A percentile compares a stretch with the other conserved stretches of the same genome.
Conservation (phyloP, 2,329 filamentous ascomycete species). For the Calonectria pseudoturangicola region DNA sequence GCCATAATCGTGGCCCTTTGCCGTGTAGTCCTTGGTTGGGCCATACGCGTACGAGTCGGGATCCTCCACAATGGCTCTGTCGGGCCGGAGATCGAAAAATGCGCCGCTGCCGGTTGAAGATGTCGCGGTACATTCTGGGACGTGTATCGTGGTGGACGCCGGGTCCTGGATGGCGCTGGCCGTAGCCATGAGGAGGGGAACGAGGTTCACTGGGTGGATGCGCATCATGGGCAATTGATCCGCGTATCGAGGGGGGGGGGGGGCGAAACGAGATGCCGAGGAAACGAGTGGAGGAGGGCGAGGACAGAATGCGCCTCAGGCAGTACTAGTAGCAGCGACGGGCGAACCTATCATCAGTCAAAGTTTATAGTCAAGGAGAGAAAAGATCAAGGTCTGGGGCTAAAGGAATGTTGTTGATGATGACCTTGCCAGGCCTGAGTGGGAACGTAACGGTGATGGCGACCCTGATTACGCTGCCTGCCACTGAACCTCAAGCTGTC, state of each 20-base stretch:
- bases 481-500: conserved; percentile 42
- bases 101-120: conserved; percentile 73
- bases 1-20: conserved; percentile 84
- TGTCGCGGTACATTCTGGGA: conserved; percentile 73
- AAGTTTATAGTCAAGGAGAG: conserved; percentile 21
- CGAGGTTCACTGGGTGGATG: conserved; percentile 53
- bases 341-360: conserved; percentile 31
- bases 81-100: conserved; percentile 76
- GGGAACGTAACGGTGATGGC: conserved; percentile 13
- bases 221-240: conserved; percentile 51
- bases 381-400: not conserved
- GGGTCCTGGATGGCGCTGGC: conserved; percentile 60
- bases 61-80: conserved; percentile 67
- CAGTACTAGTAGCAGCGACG: conserved; percentile 18
- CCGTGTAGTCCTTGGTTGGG: conserved; percentile 73
- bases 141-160: conserved; percentile 64
- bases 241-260: conserved; percentile 13
- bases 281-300: conserved; percentile 12
- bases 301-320: conserved; percentile 36
- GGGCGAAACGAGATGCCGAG: not conserved
- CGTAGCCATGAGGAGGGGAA: conserved; percentile 61
- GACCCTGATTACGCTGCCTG: conserved; percentile 35
- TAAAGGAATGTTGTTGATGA: conserved; percentile 34
- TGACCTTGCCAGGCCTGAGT: conserved; percentile 21
- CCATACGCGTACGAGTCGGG: conserved; percentile 65